Evolutionary conservation across 208 protist genomes (phyloP).

Genomic region (Trypanosomatidae sp.): DNA sequence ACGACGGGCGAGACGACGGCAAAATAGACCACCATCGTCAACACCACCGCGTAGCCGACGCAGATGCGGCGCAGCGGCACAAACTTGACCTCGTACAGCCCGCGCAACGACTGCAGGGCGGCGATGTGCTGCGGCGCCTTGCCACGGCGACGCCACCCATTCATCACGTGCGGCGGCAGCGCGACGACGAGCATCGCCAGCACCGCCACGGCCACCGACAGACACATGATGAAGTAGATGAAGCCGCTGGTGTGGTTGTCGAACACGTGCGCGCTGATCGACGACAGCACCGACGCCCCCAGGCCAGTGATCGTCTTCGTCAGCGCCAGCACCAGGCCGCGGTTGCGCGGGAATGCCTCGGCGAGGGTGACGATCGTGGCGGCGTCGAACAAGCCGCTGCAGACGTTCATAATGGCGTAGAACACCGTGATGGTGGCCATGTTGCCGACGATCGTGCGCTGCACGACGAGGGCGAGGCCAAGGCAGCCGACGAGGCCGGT

Average conservation of each 20-base stretch:
- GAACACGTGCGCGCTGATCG: constrained; percentile 39
- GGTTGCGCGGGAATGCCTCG: constrained; percentile 53
- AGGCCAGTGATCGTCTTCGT: constrained; percentile 62
- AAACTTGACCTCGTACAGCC: constrained; percentile 29
- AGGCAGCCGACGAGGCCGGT: constrained; percentile 24
- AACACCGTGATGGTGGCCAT: constrained; percentile 42
- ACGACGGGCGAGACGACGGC: constrained; percentile 25
- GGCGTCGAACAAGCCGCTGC: constrained; percentile 32
- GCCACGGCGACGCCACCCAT: constrained; percentile 35
- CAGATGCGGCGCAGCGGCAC: constrained; percentile 32
- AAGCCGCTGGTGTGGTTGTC: constrained; percentile 29
- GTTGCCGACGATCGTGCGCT: constrained; percentile 26
- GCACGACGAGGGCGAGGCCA: constrained; percentile 29
- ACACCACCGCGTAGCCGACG: constrained; percentile 31
- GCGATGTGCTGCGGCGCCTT: constrained; percentile 22
- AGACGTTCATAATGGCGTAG: constrained; percentile 49
- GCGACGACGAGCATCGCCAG: constrained; percentile 12
- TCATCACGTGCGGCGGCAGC: constrained; percentile 50
- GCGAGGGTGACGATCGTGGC: constrained; percentile 37
- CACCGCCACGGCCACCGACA: constrained; percentile 15
- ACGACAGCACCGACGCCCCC: constrained; percentile 47
- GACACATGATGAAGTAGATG: constrained; percentile 56
- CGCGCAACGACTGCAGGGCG: constrained; percentile 14
- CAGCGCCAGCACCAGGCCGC: constrained; percentile 36
- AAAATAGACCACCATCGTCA: constrained; percentile 35